Evolutionary conservation across 2,329 filamentous ascomycete genomes (phyloP).

Genomic region (Talaromyces verruculosus): DNA sequence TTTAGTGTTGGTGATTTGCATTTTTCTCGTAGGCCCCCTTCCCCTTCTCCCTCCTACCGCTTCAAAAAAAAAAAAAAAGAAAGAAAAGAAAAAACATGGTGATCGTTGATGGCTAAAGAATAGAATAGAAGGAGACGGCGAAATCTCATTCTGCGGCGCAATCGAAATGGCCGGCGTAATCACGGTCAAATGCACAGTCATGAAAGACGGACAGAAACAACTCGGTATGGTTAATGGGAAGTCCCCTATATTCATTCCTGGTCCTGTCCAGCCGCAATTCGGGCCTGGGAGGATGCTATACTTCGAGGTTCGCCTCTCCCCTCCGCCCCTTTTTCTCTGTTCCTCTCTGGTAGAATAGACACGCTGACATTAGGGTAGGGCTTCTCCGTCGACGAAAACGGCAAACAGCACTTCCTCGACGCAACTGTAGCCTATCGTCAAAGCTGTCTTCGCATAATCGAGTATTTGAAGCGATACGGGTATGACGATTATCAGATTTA

Average conservation of each 20-base stretch:
- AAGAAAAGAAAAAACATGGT: not conserved
- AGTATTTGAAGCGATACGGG: constrained; percentile 73
- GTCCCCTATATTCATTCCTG: constrained; percentile 80
- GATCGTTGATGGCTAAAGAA: not conserved
- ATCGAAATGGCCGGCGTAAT: constrained; percentile 95
- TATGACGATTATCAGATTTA: constrained; percentile 78
- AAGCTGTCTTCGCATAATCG: constrained; percentile 73
- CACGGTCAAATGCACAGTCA: constrained; percentile 83
- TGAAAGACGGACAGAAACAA: constrained; percentile 75
- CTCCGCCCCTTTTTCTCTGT: not conserved
- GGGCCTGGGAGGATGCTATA: constrained; percentile 78
- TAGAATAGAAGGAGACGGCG: constrained; percentile 71
- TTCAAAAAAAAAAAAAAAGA: not conserved
- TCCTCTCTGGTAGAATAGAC: not conserved
- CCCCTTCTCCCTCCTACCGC: not conserved
- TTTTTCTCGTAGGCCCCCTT: constrained; percentile 55
- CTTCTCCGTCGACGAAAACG: constrained; percentile 83
- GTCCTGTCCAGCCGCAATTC: constrained; percentile 85
- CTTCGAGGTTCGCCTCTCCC: constrained; percentile 56
- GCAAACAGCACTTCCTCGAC: constrained; percentile 87
- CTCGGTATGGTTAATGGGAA: constrained; percentile 63
- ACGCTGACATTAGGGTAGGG: constrained; percentile 47
- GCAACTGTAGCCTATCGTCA: constrained; percentile 83
- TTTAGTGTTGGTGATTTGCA: constrained; percentile 88
- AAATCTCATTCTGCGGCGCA: constrained; percentile 84